Conservation (phyloP, 129 eudicot genomes). For the Centella asiatica region DNA sequence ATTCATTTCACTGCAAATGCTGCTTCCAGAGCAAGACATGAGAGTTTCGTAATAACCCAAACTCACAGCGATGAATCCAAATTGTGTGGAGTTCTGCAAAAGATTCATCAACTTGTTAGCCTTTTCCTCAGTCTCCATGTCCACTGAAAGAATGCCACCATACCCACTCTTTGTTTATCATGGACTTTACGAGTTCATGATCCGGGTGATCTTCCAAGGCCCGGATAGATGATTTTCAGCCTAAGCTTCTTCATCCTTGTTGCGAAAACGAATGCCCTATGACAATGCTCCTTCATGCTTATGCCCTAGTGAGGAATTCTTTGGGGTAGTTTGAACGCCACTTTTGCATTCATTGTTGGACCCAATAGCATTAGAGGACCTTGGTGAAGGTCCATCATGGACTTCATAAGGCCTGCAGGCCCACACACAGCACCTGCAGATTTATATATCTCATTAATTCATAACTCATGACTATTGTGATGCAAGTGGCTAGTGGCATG, state of each 20-base stretch:
- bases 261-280: slow-evolving; percentile 65
- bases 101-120: slow-evolving; percentile 57
- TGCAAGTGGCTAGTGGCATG: no score
- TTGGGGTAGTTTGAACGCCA: slow-evolving; percentile 82
- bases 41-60: slow-evolving; percentile 93
- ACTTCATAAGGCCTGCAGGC: slow-evolving; percentile 70
- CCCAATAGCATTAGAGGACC: slow-evolving; percentile 90
- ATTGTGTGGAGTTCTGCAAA: slow-evolving; percentile 58
- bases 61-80: slow-evolving; percentile 98
- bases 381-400: slow-evolving; percentile 93
- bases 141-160: slow-evolving; percentile 74
- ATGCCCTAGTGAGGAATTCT: slow-evolving; percentile 81
- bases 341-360: slow-evolving; percentile 97
- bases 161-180: slow-evolving; percentile 56
- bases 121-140: slow-evolving; percentile 67
- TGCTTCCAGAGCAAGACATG: slow-evolving; percentile 95
- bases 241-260: slow-evolving; percentile 78
- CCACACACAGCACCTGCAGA: slow-evolving; percentile 99
- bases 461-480: no score
- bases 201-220: slow-evolving; percentile 83
- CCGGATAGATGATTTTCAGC: slow-evolving; percentile 83
- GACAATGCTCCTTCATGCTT: slow-evolving; percentile 65
- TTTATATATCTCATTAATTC: no score
- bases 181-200: slow-evolving; percentile 52
- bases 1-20: slow-evolving; percentile 85